Evolutionary conservation across 2,329 filamentous ascomycete genomes (phyloP).

Genomic region (Fusarium compactum): DNA sequence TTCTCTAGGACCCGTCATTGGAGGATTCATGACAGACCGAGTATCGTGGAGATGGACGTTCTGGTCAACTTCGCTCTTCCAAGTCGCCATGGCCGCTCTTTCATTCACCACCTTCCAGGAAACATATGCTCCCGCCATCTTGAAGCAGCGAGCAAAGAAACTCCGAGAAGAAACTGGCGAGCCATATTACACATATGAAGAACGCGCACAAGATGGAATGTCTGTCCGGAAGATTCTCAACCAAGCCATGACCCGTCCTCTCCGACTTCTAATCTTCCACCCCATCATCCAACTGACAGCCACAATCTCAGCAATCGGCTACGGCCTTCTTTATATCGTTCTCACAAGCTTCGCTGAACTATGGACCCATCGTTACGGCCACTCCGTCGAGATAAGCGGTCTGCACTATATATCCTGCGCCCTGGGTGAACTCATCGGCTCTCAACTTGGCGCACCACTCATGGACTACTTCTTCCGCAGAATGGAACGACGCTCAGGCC

Average conservation of each 20-base stretch:
- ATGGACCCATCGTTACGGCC: conserved; percentile 67
- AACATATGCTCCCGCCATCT: conserved; percentile 54
- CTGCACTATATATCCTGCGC: conserved; percentile 74
- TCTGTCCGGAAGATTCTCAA: conserved; percentile 45
- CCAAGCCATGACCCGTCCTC: conserved; percentile 63
- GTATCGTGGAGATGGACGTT: conserved; percentile 61
- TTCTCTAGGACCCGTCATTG: conserved; percentile 51
- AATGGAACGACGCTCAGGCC: conserved; percentile 33
- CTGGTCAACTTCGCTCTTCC: conserved; percentile 58
- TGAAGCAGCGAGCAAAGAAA: conserved; percentile 50
- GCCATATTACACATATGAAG: conserved; percentile 53
- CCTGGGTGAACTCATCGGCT: conserved; percentile 70
- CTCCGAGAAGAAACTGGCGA: conserved; percentile 51
- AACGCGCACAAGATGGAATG: conserved; percentile 51
- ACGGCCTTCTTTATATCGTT: conserved; percentile 73
- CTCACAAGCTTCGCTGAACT: conserved; percentile 71
- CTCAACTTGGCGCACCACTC: conserved; percentile 59
- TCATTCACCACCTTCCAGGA: conserved; percentile 53
- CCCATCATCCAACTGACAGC: conserved; percentile 70
- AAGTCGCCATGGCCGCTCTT: conserved; percentile 52
- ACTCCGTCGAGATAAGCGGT: conserved; percentile 69
- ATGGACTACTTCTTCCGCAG: conserved; percentile 56
- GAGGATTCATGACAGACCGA: conserved; percentile 54
- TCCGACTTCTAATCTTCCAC: conserved; percentile 68
- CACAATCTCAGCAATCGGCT: conserved; percentile 68